Base-by-base conservation (phyloP, 345 rosid species). In the Leavenworthia alabamica region DNA sequence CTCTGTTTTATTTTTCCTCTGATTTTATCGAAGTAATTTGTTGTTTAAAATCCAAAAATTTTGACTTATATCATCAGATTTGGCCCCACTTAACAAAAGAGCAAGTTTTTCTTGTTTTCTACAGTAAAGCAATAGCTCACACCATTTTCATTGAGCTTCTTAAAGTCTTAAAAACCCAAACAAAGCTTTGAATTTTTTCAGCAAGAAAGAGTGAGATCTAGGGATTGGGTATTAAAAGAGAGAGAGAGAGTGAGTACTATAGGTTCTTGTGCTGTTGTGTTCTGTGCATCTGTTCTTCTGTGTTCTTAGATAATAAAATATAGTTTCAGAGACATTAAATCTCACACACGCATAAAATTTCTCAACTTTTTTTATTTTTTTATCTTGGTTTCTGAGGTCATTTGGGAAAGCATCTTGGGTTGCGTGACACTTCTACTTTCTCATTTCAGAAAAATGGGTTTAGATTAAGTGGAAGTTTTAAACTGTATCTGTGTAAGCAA, bases 361-460 rank as follows among this genome's bases (percentile, higher is more conserved):
- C 56, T 45, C 17, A 60, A 32, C 63, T 70, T 69, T 50, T 48
- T 61, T 26, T 33, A 3, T 10, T 22, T 6, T 12, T 12, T 5
- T 64, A n/a, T 64, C 22, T 37, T 12, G 22, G 53, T 51, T 39
- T 39, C 41, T 36, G 57, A 40, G 66, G 17, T 20, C 33, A 55
- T 22, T 15, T 51, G 37, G 4, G 26, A 40, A 73, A 58, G 77
- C 56, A 75, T 76, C 80, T 80, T 56, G 90, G 80, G 48, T 76
- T 80, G 75, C 76, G 86, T 74, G 86, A 58, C 16, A 63, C 60
- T 45, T 51, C 70, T 26, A 71, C 64, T 56, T 64, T 71, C 66
- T 56, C 61, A 64, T 50, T 56, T 64, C 61, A 9, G 70, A 32
- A 60, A 60, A 55, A 16, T 41, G 81, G 81, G 76, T 78, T 70